These are phyloP conservation scores for Caryopteris hybrid DNA, from an alignment of 305 asterid genomes.

Conservation along the genomic window DNA sequence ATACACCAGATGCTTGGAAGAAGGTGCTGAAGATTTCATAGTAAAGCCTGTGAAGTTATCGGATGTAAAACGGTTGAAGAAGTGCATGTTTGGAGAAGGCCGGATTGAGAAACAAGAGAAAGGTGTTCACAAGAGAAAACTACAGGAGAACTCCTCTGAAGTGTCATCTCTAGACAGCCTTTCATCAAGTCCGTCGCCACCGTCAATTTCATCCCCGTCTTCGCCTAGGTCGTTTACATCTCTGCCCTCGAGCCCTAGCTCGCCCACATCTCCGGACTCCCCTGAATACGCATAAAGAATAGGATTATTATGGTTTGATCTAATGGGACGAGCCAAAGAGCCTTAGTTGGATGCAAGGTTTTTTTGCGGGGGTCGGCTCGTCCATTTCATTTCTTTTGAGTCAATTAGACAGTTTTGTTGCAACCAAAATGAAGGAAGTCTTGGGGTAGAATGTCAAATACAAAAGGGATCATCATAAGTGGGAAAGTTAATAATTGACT, in stretches of 20 bases:
- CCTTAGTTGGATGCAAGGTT: constrained; percentile 2
- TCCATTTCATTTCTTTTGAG: constrained; percentile 24
- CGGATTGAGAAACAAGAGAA: constrained; percentile 22
- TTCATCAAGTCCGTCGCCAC: constrained; percentile 42
- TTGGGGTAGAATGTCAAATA: constrained; percentile 30
- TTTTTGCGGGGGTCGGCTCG: constrained; percentile 23
- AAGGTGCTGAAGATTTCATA: constrained; percentile 93
- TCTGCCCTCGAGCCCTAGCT: constrained; percentile 29
- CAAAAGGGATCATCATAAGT: too few relatives aligned
- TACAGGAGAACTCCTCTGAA: constrained; percentile 32
- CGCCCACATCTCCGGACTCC: constrained; percentile 39
- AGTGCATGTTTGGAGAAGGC: constrained; percentile 69
- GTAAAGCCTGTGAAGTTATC: constrained; percentile 80
- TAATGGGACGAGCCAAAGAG: constrained; percentile 26
- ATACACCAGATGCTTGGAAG: constrained; percentile 75
- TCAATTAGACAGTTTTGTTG: constrained; percentile 9
- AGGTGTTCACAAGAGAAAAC: constrained; percentile 51
- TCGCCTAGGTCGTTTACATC: constrained; percentile 45
- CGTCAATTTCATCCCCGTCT: constrained; percentile 40
- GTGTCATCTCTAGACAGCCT: constrained; percentile 1
- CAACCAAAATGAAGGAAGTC: too few relatives aligned
- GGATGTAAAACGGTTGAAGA: constrained; percentile 74
- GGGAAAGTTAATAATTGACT: constrained; percentile 11
- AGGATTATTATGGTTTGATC: neutral
- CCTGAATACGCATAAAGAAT: constrained; percentile 16